A percentile compares a stretch with the other conserved stretches of the same genome.
Conservation (phyloP, 768 basidiomycete species). For the Boletus patriciae region DNA sequence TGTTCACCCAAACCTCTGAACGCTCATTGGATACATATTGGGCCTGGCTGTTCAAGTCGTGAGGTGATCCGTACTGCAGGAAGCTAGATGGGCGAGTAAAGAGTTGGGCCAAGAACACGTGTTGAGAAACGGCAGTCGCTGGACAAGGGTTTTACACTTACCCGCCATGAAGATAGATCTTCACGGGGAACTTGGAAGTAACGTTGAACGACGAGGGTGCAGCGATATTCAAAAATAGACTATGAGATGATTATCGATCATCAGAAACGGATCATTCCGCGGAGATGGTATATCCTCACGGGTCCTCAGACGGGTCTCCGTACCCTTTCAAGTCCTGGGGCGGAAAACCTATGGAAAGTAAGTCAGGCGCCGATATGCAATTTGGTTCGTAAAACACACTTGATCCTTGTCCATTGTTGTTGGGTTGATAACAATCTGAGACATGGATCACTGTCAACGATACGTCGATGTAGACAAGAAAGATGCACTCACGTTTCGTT, state of each 20-base stretch:
- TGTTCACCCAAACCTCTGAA: slow-evolving; percentile 70
- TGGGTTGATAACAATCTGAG: slow-evolving; percentile 59
- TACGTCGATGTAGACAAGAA: neutral
- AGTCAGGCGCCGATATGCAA: neutral
- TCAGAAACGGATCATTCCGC: neutral
- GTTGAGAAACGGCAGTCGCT: neutral
- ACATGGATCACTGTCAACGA: neutral
- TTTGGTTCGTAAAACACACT: slow-evolving; percentile 30
- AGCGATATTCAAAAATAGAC: slow-evolving; percentile 65
- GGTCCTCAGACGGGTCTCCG: slow-evolving; percentile 67
- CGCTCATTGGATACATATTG: slow-evolving; percentile 64
- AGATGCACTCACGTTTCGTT: slow-evolving; percentile 43
- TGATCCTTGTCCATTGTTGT: slow-evolving; percentile 59
- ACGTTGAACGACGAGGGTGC: slow-evolving; percentile 46
- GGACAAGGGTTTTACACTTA: slow-evolving; percentile 27
- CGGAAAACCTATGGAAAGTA: slow-evolving; percentile 37
- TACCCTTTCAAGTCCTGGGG: slow-evolving; percentile 62
- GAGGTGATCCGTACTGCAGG: slow-evolving; percentile 79
- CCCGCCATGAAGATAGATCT: slow-evolving; percentile 78
- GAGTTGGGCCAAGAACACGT: neutral
- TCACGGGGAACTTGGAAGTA: slow-evolving; percentile 56
- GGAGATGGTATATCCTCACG: slow-evolving; percentile 37
- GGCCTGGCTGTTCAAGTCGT: slow-evolving; percentile 56
- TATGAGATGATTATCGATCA: slow-evolving; percentile 19
- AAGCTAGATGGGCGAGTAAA: slow-evolving; percentile 44